Evolutionary conservation across 345 rosid genomes (phyloP).

Genomic region (sweet orange (Citrus sinensis)): DNA sequence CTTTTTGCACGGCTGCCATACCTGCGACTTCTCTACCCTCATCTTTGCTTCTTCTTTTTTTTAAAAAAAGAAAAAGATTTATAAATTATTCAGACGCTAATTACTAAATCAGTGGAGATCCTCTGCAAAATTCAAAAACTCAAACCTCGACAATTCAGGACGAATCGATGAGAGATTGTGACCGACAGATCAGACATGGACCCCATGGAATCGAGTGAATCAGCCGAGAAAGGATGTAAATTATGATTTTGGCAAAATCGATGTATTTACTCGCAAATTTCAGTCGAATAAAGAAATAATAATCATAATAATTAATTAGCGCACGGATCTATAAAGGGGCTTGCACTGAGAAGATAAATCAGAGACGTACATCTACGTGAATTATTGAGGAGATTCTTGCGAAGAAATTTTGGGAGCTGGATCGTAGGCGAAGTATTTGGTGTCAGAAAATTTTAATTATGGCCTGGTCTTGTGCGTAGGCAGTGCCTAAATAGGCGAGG

Average conservation of each 20-base stretch:
- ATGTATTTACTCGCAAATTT: neutral
- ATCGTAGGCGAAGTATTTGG: neutral
- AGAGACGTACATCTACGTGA: neutral
- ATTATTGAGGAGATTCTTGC: neutral
- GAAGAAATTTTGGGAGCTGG: neutral
- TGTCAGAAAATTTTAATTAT: neutral
- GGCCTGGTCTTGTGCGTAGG: neutral
- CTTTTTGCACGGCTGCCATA: conserved; percentile 99
- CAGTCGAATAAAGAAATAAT: neutral
- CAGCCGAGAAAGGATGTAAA: neutral
- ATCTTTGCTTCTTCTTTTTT: conserved; percentile 19
- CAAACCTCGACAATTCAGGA: neutral
- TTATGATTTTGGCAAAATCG: neutral
- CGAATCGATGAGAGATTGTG: neutral
- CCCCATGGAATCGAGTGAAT: conserved; percentile 17
- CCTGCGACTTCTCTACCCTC: conserved; percentile 89
- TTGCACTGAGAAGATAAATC: neutral
- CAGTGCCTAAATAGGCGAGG: neutral
- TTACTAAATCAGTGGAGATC: neutral
- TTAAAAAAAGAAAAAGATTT: neutral
- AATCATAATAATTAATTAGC: neutral
- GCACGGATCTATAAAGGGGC: neutral
- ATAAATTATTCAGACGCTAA: neutral
- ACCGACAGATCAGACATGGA: conserved; percentile 10
- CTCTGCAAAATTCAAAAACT: neutral